Evolutionary conservation across 176 grass and related monocot species (phyloP), one percentile per base, ranked within the genome.

Genomic region (Carex littledalei): DNA sequence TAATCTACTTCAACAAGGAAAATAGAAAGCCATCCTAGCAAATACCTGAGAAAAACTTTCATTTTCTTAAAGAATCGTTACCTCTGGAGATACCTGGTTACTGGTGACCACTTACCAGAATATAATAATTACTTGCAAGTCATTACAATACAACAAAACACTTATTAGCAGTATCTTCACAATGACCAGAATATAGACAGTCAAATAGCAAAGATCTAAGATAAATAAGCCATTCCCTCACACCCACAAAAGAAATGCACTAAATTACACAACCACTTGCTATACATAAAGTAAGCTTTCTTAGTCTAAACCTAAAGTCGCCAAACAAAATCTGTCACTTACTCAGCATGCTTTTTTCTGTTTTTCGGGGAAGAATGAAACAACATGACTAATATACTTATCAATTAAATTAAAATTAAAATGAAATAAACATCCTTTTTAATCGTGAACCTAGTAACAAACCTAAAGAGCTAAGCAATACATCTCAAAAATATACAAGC

Each of bases 401-500:
- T 54, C 52, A 32, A 78, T 54, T 78, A 32, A 78, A 56, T 54
- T 56, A 22, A 49, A 82, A 67, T 22, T 5, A 22, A 49, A 82
- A 67, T 22, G 5, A 65, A 83, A 83, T 68, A 68, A 83, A 83
- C 20, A 83, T 83, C 41, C 59, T 52, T 67, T 66, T 67, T 66
- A 63, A 83, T 52, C 8, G 3, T 29, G 9, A 66, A 17, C 61
- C 32, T 66, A 67, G 6, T 50, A 64, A 83, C 17, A 83, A 68
- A 64, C 21, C 81, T 83, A 83, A 83, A 81, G 31, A 31, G 55
- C 76, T 55, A 79, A 79, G 15, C 62, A 83, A 47, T 66, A 65
- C 43, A 83, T 32, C 80, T 83, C 80, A 83, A 31, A 83, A 31
- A 65, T 67, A 65, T 83, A 83, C 81, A 83, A 68, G 39, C 39